Percentiles rank a stretch among this genome's conserved stretches.
These are phyloP conservation scores for Ambrosiella xylebori DNA, from an alignment of 2,329 filamentous ascomycete genomes.

Conservation along the genomic window DNA sequence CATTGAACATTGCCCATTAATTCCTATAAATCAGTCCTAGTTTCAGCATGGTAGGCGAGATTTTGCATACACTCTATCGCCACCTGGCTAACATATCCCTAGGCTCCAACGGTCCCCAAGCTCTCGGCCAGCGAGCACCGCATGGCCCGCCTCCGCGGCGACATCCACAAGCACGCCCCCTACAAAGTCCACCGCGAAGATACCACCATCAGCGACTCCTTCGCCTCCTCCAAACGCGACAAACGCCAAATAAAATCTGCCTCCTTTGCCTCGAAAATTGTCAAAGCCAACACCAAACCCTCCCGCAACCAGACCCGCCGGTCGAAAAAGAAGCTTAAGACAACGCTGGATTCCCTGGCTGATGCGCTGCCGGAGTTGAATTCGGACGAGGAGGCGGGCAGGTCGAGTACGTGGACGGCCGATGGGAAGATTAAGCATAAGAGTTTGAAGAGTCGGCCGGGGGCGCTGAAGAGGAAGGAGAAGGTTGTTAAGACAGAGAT, in stretches of 20 bases:
- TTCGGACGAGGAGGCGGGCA: constrained; percentile 26
- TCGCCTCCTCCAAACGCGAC: constrained; percentile 62
- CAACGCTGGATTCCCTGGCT: constrained; percentile 57
- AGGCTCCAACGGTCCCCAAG: constrained; percentile 26
- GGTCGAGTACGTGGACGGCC: constrained; percentile 24
- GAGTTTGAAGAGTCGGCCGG: constrained; percentile 57
- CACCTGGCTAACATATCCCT: background rate
- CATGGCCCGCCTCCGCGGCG: constrained; percentile 31
- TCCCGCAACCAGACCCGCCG: constrained; percentile 39
- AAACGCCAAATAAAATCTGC: constrained; percentile 72
- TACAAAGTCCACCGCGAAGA: constrained; percentile 34
- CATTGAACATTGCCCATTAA: no score
- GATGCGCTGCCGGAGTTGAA: constrained; percentile 57
- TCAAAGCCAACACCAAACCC: constrained; percentile 39
- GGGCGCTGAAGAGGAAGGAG: constrained; percentile 70
- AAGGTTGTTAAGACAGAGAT: constrained; percentile 64
- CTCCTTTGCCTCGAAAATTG: constrained; percentile 58
- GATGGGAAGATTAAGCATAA: constrained; percentile 54
- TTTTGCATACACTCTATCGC: no score
- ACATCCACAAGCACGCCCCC: constrained; percentile 32
- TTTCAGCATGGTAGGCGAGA: no score
- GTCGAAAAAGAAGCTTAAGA: constrained; percentile 60
- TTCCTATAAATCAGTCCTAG: no score
- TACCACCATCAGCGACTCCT: constrained; percentile 35
- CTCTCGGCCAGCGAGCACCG: constrained; percentile 41